A percentile compares a stretch with the other conserved stretches of the same genome.
phyloP scores from a whole-genome alignment of 139 green algal species.

The Tetradesmus obliquus region DNA sequence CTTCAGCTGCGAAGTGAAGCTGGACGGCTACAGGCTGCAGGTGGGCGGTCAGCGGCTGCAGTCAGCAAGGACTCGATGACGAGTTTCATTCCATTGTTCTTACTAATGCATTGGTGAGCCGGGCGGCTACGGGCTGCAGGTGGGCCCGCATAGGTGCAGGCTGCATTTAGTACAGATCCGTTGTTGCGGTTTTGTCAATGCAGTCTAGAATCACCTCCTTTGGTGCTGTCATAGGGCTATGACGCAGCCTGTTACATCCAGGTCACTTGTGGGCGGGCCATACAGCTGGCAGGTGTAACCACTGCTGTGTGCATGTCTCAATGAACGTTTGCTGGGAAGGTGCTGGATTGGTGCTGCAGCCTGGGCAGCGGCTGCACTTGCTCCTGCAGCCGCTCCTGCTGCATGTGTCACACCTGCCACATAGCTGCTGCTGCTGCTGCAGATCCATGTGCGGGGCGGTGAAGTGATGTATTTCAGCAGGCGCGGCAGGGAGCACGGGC shows the following conservation, averaged over 20 bases:
- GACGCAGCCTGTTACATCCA: too few species aligned
- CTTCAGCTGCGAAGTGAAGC: constrained; percentile 87
- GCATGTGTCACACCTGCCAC: background rate
- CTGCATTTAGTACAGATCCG: background rate
- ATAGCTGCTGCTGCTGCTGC: background rate
- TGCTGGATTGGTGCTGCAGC: background rate
- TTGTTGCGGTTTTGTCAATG: too few species aligned
- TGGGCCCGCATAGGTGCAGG: background rate
- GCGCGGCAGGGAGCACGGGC: constrained; percentile 66
- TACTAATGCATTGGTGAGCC: background rate
- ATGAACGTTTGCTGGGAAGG: background rate
- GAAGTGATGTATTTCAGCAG: constrained; percentile 59
- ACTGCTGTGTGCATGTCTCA: too few species aligned
- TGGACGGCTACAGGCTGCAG: constrained; percentile 78
- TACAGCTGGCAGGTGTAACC: too few species aligned
- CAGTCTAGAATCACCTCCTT: too few species aligned
- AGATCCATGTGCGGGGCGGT: constrained; percentile 19
- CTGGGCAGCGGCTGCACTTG: too few species aligned
- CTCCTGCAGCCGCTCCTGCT: constrained; percentile 1
- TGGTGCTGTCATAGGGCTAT: too few species aligned
- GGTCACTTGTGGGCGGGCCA: too few species aligned
- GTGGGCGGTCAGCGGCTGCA: constrained; percentile 11
- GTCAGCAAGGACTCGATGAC: too few species aligned
- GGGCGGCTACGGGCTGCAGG: background rate
- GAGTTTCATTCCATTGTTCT: too few species aligned